phyloP scores from a whole-genome alignment of 2,329 filamentous ascomycete genomes.

The Xylaria multiplex region DNA sequence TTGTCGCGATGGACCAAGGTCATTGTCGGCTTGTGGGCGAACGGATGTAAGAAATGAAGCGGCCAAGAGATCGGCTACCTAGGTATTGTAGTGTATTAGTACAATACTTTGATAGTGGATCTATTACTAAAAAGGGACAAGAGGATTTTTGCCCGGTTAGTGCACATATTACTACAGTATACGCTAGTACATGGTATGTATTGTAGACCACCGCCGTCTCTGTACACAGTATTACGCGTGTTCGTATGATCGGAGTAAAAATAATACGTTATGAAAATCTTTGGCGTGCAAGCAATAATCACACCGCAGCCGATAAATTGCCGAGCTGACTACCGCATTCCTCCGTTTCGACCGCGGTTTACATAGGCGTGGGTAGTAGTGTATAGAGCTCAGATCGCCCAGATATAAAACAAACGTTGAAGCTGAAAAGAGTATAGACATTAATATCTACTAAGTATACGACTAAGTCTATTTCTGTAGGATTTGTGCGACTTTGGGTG shows the following conservation, averaged over 20 bases:
- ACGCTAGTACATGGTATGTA: neutral
- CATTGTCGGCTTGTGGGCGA: constrained; percentile 30
- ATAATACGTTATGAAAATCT: neutral
- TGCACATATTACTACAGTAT: neutral
- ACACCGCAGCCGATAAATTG: neutral
- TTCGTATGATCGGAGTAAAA: neutral
- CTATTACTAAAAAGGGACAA: constrained; percentile 16
- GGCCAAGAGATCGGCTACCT: constrained; percentile 24
- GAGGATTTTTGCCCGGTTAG: neutral
- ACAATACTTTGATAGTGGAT: constrained; percentile 10
- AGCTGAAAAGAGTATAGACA: constrained; percentile 1
- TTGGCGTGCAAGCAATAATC: neutral
- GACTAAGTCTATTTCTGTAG: constrained; percentile 32
- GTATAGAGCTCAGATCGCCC: neutral
- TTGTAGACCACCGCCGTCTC: neutral
- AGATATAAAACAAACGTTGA: constrained; percentile 5
- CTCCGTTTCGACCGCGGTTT: neutral
- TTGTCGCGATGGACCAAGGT: neutral
- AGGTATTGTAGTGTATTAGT: no score
- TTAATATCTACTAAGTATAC: constrained; percentile 12
- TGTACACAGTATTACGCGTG: constrained; percentile 15
- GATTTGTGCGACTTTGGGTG: constrained; percentile 47
- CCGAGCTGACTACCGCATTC: constrained; percentile 8
- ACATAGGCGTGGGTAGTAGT: neutral
- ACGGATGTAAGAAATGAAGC: constrained; percentile 18